These are phyloP conservation scores for Skeletonema marinoi DNA, from an alignment of 108 stramenopile species.

Conservation along the genomic window DNA sequence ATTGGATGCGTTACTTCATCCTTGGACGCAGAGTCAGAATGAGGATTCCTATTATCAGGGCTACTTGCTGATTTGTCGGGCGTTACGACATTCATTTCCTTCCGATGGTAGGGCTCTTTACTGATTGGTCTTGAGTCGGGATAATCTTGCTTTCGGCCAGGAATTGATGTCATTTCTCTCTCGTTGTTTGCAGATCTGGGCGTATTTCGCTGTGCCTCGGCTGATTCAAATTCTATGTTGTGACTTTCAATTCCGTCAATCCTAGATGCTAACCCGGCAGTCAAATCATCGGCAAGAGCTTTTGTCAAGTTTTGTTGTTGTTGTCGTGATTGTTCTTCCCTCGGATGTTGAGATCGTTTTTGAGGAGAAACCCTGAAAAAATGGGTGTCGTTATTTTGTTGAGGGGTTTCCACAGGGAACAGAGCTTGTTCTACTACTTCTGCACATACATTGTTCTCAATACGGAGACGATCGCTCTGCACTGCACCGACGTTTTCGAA, in stretches of 20 bases:
- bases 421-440: not conserved
- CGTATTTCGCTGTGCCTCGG: not conserved
- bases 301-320: constrained; percentile 11
- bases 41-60: not conserved
- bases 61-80: not conserved
- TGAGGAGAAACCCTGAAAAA: no score
- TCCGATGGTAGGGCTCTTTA: no score
- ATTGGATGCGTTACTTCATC: constrained; percentile 37
- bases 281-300: constrained; percentile 49
- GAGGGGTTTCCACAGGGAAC: not conserved
- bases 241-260: not conserved
- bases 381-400: not conserved
- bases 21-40: not conserved
- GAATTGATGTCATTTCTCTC: not conserved
- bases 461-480: not conserved
- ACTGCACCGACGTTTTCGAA: not conserved
- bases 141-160: no score
- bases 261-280: constrained; percentile 2
- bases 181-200: not conserved
- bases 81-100: no score
- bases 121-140: no score
- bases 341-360: not conserved
- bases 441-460: not conserved
- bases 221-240: not conserved
- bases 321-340: not conserved